These are phyloP conservation scores for Bimuria novae-zelandiae DNA, from an alignment of 2,329 filamentous ascomycete genomes.

Conservation along the genomic window DNA sequence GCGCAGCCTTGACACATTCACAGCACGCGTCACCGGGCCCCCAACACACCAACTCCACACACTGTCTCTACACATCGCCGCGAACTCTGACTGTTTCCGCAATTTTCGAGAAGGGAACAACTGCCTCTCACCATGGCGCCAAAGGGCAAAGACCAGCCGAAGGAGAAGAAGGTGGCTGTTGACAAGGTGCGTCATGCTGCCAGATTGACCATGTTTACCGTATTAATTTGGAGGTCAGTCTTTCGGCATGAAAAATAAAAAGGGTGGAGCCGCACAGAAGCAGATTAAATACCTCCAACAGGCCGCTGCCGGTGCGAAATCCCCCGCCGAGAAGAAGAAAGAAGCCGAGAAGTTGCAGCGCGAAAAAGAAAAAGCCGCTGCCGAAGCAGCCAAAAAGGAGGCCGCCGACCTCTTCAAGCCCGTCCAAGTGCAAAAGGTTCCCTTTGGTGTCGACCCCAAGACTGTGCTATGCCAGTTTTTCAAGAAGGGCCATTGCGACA, in stretches of 20 bases:
- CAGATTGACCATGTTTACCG: neutral
- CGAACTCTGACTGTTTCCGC: neutral
- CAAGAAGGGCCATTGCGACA: constrained; percentile 97
- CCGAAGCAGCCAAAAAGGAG: constrained; percentile 82
- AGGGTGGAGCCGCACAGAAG: constrained; percentile 87
- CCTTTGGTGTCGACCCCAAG: constrained; percentile 97
- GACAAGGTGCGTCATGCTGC: constrained; percentile 65
- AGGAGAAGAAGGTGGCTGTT: constrained; percentile 69
- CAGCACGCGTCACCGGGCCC: constrained; percentile 21
- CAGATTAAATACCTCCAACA: constrained; percentile 65
- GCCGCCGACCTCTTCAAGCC: constrained; percentile 84
- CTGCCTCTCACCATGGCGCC: constrained; percentile 67
- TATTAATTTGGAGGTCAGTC: constrained; percentile 57
- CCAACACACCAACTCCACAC: constrained; percentile 20
- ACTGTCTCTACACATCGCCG: constrained; percentile 16
- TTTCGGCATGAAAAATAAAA: constrained; percentile 99
- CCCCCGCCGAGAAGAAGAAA: constrained; percentile 85
- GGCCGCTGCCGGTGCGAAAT: constrained; percentile 73
- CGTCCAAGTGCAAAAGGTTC: constrained; percentile 94
- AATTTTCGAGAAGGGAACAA: neutral
- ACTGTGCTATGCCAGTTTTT: constrained; percentile 95
- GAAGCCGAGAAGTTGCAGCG: constrained; percentile 66
- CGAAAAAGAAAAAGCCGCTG: constrained; percentile 88
- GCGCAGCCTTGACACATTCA: constrained; percentile 26
- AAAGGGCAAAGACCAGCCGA: constrained; percentile 59